Evolutionary conservation across 2,329 filamentous ascomycete species (phyloP).

Genomic region (Mollisia scopiformis): DNA sequence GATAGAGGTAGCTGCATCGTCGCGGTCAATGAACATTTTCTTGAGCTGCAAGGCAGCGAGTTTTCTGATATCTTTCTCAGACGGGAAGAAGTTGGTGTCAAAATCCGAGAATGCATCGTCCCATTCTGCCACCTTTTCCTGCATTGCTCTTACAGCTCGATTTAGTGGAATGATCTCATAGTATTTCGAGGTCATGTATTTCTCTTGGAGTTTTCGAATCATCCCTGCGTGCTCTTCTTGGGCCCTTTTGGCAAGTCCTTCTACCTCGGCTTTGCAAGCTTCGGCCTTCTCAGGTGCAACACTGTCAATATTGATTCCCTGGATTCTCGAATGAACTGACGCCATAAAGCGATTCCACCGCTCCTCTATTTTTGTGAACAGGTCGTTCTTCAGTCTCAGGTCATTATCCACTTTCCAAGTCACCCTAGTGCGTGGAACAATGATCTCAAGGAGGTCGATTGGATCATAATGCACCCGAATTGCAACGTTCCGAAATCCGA

Average conservation of each 20-base stretch:
- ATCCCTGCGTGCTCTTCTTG: constrained; percentile 81
- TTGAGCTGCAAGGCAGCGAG: constrained; percentile 90
- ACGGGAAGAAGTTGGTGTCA: constrained; percentile 87
- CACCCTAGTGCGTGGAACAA: constrained; percentile 85
- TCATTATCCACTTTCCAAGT: constrained; percentile 99
- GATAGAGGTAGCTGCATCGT: constrained; percentile 77
- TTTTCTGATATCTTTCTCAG: constrained; percentile 93
- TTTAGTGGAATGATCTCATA: constrained; percentile 97
- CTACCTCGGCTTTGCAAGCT: constrained; percentile 79
- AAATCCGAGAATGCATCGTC: constrained; percentile 89
- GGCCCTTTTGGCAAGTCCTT: constrained; percentile 74
- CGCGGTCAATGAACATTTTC: constrained; percentile 86
- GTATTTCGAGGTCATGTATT: constrained; percentile 92
- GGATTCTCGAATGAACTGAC: constrained; percentile 82
- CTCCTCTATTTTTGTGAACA: constrained; percentile 80
- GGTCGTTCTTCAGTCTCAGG: constrained; percentile 87
- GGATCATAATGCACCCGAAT: constrained; percentile 91
- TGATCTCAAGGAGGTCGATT: constrained; percentile 90
- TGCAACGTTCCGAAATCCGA: constrained; percentile 83
- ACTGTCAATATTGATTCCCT: constrained; percentile 88
- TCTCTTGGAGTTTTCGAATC: constrained; percentile 78
- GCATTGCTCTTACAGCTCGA: constrained; percentile 82
- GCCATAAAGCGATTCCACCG: constrained; percentile 84
- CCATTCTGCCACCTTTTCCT: constrained; percentile 93
- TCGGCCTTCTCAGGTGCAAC: constrained; percentile 87